Conservation (phyloP, 495 filamentous ascomycete genomes). For the Penicillium diatomitis region DNA sequence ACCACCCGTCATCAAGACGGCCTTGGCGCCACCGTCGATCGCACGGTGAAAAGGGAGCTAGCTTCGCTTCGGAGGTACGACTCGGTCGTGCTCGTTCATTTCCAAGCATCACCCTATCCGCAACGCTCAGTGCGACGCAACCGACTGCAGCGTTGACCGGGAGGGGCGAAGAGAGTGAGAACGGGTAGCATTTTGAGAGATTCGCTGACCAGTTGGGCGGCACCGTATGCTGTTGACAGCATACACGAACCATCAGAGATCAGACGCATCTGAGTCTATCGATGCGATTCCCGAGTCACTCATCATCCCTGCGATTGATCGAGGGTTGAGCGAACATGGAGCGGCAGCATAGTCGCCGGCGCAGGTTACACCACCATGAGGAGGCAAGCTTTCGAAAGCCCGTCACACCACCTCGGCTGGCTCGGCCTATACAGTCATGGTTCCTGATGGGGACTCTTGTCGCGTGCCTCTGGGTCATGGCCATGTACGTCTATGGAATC, state of each 20-base stretch:
- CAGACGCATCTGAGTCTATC: too few species aligned
- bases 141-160: too few species aligned
- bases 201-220: too few species aligned
- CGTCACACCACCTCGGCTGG: not conserved
- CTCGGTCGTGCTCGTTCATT: not conserved
- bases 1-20: too few species aligned
- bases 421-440: conserved; percentile 6
- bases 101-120: not conserved
- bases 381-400: not conserved
- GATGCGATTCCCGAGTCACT: too few species aligned
- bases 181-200: too few species aligned
- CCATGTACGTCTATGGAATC: conserved; percentile 10
- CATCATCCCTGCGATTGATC: not conserved
- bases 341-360: conserved; percentile 4
- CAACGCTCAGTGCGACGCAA: not conserved
- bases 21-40: not conserved
- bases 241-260: too few species aligned
- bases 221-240: too few species aligned
- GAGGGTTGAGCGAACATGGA: conserved; percentile 5
- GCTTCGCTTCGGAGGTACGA: too few species aligned
- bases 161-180: too few species aligned
- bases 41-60: too few species aligned
- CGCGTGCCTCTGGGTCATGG: conserved; percentile 7
- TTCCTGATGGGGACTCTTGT: conserved; percentile 3
- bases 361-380: conserved; percentile 1